These are phyloP conservation scores for Turritis glabra DNA, from an alignment of 345 rosid genomes.

Conservation along the genomic window DNA sequence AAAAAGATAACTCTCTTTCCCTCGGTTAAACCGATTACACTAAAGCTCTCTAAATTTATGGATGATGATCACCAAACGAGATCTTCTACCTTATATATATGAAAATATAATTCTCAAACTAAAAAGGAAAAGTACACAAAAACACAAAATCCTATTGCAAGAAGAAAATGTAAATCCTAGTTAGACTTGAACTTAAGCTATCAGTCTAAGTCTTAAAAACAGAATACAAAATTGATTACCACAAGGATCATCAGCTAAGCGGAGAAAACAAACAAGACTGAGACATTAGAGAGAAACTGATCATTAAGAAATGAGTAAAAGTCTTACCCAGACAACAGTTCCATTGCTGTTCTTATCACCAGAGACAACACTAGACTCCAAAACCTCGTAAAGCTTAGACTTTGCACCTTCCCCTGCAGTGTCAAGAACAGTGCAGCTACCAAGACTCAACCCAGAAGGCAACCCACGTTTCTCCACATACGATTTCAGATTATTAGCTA, in stretches of 20 bases:
- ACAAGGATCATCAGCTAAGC: not conserved
- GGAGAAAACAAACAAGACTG: not conserved
- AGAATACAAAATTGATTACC: too few species aligned
- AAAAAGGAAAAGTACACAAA: not conserved
- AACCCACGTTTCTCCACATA: constrained; percentile 55
- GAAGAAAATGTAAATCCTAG: not conserved
- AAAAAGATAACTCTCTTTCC: not conserved
- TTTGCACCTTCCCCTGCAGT: constrained; percentile 76
- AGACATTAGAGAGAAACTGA: not conserved
- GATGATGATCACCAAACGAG: too few species aligned
- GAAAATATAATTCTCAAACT: too few species aligned
- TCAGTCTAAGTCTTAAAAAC: too few species aligned
- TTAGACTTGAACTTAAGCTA: not conserved
- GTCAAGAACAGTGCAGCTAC: constrained; percentile 73
- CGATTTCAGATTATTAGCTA: constrained; percentile 57
- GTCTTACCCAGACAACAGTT: constrained; percentile 71
- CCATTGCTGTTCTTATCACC: constrained; percentile 32
- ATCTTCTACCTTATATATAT: too few species aligned
- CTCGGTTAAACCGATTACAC: not conserved
- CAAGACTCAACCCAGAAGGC: constrained; percentile 63
- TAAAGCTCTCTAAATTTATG: too few species aligned
- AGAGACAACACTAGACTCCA: constrained; percentile 58
- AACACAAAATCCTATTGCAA: not conserved
- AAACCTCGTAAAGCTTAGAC: constrained; percentile 52
- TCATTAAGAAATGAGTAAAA: not conserved